Evolutionary conservation across 441 rosid species (phyloP), one percentile per base, ranked within the genome.

Genomic region (Adansonia gregorii): DNA sequence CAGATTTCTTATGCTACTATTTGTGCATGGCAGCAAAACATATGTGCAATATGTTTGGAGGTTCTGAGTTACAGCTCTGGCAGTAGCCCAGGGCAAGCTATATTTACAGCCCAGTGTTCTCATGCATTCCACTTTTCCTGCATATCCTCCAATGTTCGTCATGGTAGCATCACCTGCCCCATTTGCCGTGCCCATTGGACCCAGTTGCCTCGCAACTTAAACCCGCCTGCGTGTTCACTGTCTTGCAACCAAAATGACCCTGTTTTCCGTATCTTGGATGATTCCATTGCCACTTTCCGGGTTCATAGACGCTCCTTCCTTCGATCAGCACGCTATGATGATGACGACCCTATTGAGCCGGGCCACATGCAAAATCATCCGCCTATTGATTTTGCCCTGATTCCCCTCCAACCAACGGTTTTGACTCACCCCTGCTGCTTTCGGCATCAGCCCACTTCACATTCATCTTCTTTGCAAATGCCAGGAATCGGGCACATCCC

Each of bases 151-250:
- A 94, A 92, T 75, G 95, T 94, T 17, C 93, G 92, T 77, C 97
- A 94, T 72, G 98, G 97, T 31, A 94, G 88, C 68, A 86, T 91
- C 70, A 91, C 91, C 83, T 94, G 98, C 81, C 98, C 97, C 31
- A 88, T 94, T 80, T 94, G 98, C 72, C 95, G 98, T 19, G 93
- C 98, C 48, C 92, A 86, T 74, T 94, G 98, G 97, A 92, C 98
- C 59, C 95, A 89, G 81, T 95, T 92, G 71, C 97, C 98, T 4
- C 93, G 91, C 92, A 84, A 82, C 80, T 81, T 90, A 46, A 83
- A 83, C 79, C 86, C 81, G 0, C 84, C 86, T 4, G 41, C 82
- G 0, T 87, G 86, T 73, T 79, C 91, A 81, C 80, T 87, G n/a
- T 76, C 89, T 31, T 76, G 83, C 89, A 86, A 85, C 86, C 91